Percentiles rank a stretch among this genome's conserved stretches.
phyloP scores from a whole-genome alignment of 2,329 filamentous ascomycete genomes.

The Curvularia eragrostidis region DNA sequence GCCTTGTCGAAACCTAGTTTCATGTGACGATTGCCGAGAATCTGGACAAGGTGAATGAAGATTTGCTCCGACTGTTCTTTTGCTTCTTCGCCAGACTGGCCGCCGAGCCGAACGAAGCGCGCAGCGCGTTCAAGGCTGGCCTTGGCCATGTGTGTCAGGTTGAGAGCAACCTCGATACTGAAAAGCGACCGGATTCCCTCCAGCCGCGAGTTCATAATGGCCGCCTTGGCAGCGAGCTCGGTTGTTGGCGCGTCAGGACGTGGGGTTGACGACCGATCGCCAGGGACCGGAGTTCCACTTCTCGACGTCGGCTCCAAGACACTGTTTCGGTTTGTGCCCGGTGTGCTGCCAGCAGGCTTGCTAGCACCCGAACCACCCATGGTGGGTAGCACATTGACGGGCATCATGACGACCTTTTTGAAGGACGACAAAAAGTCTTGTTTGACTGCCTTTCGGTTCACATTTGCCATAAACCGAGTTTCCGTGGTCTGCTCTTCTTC shows the following conservation, averaged over 20 bases:
- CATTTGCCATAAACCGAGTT: conserved; percentile 93
- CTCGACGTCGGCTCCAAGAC: conserved; percentile 41
- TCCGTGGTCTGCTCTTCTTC: conserved; percentile 91
- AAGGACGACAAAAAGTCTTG: conserved; percentile 96
- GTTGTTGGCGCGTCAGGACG: conserved; percentile 75
- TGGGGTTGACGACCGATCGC: conserved; percentile 48
- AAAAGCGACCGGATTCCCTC: conserved; percentile 96
- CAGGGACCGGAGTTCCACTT: conserved; percentile 49
- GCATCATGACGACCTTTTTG: conserved; percentile 99
- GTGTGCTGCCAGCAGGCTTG: conserved; percentile 41
- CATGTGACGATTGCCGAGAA: conserved; percentile 85
- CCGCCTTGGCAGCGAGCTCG: conserved; percentile 95
- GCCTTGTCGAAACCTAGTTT: conserved; percentile 94
- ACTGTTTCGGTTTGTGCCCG: conserved; percentile 35
- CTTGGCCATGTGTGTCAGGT: conserved; percentile 88
- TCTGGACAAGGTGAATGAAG: conserved; percentile 82
- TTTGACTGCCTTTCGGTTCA: conserved; percentile 94
- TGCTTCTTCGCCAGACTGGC: conserved; percentile 80
- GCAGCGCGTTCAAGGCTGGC: conserved; percentile 83
- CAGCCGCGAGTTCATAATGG: conserved; percentile 91
- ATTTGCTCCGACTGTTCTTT: conserved; percentile 88
- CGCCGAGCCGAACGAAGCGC: conserved; percentile 80
- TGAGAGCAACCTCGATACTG: conserved; percentile 92
- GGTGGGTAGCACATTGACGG: conserved; percentile 84
- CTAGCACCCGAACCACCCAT: conserved; percentile 54